Evolutionary conservation across 176 grass and related monocot genomes (phyloP).

Genomic region (Alopecurus myosuroides): DNA sequence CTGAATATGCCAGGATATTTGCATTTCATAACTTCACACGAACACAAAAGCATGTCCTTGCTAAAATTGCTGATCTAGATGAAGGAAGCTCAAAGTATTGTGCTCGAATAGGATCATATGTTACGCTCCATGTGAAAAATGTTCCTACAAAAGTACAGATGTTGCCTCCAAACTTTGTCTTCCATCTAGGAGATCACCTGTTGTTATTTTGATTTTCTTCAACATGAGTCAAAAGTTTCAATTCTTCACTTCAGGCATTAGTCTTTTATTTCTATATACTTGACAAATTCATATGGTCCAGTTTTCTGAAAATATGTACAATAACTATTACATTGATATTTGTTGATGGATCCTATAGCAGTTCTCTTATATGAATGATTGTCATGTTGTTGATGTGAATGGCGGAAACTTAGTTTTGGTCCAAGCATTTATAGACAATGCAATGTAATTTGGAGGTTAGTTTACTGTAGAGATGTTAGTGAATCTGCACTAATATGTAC

Average conservation of each 20-base stretch:
- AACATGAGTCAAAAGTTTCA: slow-evolving; percentile 95
- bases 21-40: slow-evolving; percentile 86
- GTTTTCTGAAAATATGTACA: neutral
- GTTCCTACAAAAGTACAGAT: slow-evolving; percentile 59
- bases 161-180: slow-evolving; percentile 60
- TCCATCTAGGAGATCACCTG: slow-evolving; percentile 57
- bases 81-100: slow-evolving; percentile 41
- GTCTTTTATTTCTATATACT: slow-evolving; percentile 1
- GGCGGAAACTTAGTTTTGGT: neutral
- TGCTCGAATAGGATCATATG: slow-evolving; percentile 68
- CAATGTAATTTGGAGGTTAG: neutral
- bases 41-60: slow-evolving; percentile 77
- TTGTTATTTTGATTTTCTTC: slow-evolving; percentile 61
- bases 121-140: slow-evolving; percentile 67
- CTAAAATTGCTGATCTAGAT: slow-evolving; percentile 47
- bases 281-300: neutral
- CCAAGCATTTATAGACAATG: neutral
- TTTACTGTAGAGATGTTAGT: neutral
- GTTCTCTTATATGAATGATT: neutral
- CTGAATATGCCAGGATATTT: slow-evolving; percentile 91
- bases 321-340: neutral
- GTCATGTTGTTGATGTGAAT: neutral
- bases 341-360: slow-evolving; percentile 15
- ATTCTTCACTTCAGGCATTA: slow-evolving; percentile 92
- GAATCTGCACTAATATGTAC: neutral